Evolutionary conservation across 352 stramenopile species (phyloP), one percentile per base, ranked within the genome.

Genomic region (Aphanomyces stellatus): DNA sequence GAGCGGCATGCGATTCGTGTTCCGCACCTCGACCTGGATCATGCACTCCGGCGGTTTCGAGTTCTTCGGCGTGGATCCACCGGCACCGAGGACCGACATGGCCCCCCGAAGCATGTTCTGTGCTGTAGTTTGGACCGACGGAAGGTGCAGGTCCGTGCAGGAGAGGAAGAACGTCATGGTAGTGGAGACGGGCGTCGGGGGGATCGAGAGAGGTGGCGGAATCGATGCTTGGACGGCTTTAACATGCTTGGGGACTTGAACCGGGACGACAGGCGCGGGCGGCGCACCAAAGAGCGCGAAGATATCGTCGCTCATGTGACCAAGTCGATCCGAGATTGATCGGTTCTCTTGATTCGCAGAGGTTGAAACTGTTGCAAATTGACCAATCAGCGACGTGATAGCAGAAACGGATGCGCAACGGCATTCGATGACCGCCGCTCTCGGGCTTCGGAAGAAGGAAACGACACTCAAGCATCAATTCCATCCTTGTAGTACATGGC

Each of bases 281-380:
- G 60, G 60, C 17, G 60, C 60, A 30, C 60, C 60, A 42, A 67
- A 67, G 43, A 67, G 60, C 31, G 40, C 57, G 42, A 67, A 67
- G 60, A 67, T 67, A 24, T 67, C 60, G 60, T 67, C 60, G 49
- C 57, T 67, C 43, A 57, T 57, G 49, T 22, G n/a, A 22, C 33
- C 33, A 19, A 19, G 37, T 46, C 37, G n/a, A 46, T 46, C n/a
- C 37, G 11, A 46, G 11, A 46, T 37, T 15, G 49, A 51, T 43
- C 17, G 37, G 17, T 51, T 51, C 13, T 51, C 19, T 51, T 22
- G 42, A 24, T 24, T 51, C 19, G 7, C 49, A 15, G n/a, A 19
- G 13, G 37, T 46, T 19, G 37, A 46, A 46, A 46, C 37, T 46
- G 37, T 0, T 19, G 37, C 13, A 35, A 57, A 57, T 15, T 57